These are phyloP conservation scores for Actinidia chinensis DNA, from an alignment of 179 eudicot genomes.

Conservation along the genomic window DNA sequence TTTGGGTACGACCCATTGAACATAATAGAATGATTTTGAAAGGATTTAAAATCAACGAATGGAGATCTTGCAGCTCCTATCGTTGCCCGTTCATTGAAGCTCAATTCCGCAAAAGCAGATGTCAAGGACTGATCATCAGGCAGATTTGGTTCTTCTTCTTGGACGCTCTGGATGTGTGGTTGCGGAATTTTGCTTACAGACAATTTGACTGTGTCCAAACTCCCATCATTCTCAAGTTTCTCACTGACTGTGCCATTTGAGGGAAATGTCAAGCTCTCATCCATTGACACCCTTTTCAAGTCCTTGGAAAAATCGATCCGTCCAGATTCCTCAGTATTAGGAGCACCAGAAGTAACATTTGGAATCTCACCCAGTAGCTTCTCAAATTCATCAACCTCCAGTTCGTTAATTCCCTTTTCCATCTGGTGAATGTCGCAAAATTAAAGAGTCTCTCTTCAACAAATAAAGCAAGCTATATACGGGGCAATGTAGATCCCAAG, in stretches of 20 bases:
- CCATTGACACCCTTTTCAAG: conserved; percentile 16
- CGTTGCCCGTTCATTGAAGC: conserved; percentile 24
- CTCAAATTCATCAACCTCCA: conserved; percentile 40
- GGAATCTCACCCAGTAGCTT: conserved; percentile 43
- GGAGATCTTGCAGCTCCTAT: conserved; percentile 16
- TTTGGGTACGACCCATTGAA: conserved; percentile 19
- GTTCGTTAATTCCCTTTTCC: conserved; percentile 29
- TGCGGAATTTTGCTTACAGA: conserved; percentile 3
- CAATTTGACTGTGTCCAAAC: conserved; percentile 11
- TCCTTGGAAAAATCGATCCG: conserved; percentile 23
- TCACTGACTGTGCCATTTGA: not conserved
- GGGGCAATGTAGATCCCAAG: conserved; percentile 4
- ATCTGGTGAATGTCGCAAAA: not conserved
- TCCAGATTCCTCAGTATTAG: conserved; percentile 26
- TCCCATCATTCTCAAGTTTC: conserved; percentile 12
- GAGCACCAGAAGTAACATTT: conserved; percentile 27
- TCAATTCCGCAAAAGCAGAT: conserved; percentile 33
- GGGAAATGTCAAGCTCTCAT: conserved; percentile 15
- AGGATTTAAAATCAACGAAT: conserved; percentile 8
- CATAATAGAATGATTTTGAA: conserved; percentile 14
- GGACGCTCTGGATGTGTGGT: conserved; percentile 9
- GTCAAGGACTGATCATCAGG: conserved; percentile 35
- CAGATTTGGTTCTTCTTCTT: conserved; percentile 26
- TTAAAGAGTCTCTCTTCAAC: conserved; percentile 12
- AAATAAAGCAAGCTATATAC: not conserved